Conservation (phyloP, 805 yeast species). For the Metschnikowia dekortorum region DNA sequence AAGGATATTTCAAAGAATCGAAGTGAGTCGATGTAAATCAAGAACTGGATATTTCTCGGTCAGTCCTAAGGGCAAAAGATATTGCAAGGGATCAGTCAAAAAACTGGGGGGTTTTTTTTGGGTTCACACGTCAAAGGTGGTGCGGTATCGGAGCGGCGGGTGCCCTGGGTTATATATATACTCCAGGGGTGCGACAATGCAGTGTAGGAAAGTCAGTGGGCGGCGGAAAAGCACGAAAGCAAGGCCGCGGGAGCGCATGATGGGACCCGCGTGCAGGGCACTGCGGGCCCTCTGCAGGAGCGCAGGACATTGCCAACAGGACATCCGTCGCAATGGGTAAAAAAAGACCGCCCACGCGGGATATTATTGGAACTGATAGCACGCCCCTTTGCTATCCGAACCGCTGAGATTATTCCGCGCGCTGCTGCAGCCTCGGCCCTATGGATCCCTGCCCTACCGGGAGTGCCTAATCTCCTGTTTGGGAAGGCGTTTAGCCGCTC, state of each 20-base stretch:
- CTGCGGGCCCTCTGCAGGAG: neutral
- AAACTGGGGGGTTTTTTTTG: neutral
- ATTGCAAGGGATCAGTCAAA: too few species aligned
- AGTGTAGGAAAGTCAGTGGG: conserved; percentile 1
- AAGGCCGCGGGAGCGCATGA: conserved; percentile 9
- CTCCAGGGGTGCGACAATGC: conserved; percentile 2
- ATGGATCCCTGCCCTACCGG: neutral
- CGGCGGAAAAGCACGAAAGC: conserved; percentile 13
- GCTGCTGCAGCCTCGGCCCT: neutral
- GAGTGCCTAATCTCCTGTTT: conserved; percentile 1
- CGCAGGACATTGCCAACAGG: neutral
- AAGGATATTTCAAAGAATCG: neutral
- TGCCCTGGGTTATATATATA: conserved; percentile 3
- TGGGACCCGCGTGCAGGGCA: neutral
- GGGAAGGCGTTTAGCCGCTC: neutral
- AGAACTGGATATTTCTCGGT: too few species aligned
- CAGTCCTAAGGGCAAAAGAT: too few species aligned
- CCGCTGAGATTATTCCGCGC: conserved; percentile 2
- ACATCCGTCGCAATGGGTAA: conserved; percentile 2
- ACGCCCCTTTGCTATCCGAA: conserved; percentile 10
- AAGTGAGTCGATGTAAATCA: neutral
- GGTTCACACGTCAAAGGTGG: conserved; percentile 1
- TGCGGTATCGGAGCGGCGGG: neutral
- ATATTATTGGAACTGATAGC: conserved; percentile 8
- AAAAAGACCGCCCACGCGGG: conserved; percentile 2